These are phyloP conservation scores for Malus fusca DNA, from an alignment of 306 rosid genomes.

Conservation along the genomic window DNA sequence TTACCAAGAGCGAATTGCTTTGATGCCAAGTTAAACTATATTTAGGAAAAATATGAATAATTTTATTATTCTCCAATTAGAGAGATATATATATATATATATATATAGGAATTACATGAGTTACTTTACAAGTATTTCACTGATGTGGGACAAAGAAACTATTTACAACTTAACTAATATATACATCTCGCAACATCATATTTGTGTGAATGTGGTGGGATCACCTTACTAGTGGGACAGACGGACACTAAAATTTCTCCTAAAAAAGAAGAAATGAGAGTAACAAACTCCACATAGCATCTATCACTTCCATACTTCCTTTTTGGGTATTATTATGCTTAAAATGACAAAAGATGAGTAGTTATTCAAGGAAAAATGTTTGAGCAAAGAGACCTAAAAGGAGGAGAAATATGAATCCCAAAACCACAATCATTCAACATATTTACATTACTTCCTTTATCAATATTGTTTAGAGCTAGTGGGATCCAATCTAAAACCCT, in stretches of 20 bases:
- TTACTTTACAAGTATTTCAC: too few species aligned
- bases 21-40: too few species aligned
- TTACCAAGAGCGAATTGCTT: too few species aligned
- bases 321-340: not conserved
- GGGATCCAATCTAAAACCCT: not conserved
- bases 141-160: too few species aligned
- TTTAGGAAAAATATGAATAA: too few species aligned
- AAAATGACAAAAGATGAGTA: not conserved
- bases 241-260: too few species aligned
- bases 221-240: too few species aligned
- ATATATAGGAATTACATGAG: too few species aligned
- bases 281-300: not conserved
- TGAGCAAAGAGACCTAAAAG: not conserved
- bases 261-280: not conserved
- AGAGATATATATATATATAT: rapidly evolving
- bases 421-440: not conserved
- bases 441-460: not conserved
- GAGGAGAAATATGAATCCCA: not conserved
- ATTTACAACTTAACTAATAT: too few species aligned
- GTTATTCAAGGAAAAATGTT: not conserved
- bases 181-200: too few species aligned
- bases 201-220: not conserved
- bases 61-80: too few species aligned
- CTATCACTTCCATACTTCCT: not conserved
- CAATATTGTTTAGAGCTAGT: not conserved